These are phyloP conservation scores for Mucor saturninus DNA, from an alignment of 371 early-diverging fungal genomes.

Conservation along the genomic window DNA sequence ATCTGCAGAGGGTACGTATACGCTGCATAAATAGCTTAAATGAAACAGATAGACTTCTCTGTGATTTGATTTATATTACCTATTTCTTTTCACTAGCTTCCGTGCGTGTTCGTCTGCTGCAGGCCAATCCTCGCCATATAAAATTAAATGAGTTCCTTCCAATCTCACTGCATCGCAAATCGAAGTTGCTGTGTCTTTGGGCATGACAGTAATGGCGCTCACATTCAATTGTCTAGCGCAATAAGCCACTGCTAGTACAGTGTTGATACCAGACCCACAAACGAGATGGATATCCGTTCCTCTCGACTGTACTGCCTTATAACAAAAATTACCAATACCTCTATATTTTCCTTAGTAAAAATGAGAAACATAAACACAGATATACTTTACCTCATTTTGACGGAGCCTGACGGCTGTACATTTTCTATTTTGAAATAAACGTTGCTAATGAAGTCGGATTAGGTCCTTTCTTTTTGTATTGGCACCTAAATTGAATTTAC, in stretches of 20 bases:
- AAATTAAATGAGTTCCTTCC: slow-evolving; percentile 65
- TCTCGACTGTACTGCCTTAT: slow-evolving; percentile 55
- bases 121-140: slow-evolving; percentile 64
- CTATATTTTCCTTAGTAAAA: slow-evolving; percentile 26
- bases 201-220: slow-evolving; percentile 65
- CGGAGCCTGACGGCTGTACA: slow-evolving; percentile 77
- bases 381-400: slow-evolving; percentile 64
- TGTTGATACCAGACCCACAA: slow-evolving; percentile 71
- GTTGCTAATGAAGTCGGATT: slow-evolving; percentile 46
- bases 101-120: slow-evolving; percentile 60
- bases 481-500: slow-evolving; percentile 21
- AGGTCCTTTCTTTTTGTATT: background rate
- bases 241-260: slow-evolving; percentile 73
- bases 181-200: slow-evolving; percentile 50
- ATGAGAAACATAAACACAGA: background rate
- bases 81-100: slow-evolving; percentile 54
- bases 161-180: slow-evolving; percentile 62
- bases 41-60: background rate
- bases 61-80: slow-evolving; percentile 31
- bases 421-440: slow-evolving; percentile 77
- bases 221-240: slow-evolving; percentile 66
- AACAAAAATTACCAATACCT: slow-evolving; percentile 70
- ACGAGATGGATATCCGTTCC: slow-evolving; percentile 61
- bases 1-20: slow-evolving; percentile 72
- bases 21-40: slow-evolving; percentile 30